Evolutionary conservation across 2,329 filamentous ascomycete genomes (phyloP), one percentile per base, ranked within the genome.

Genomic region (Colletotrichum abscissum): DNA sequence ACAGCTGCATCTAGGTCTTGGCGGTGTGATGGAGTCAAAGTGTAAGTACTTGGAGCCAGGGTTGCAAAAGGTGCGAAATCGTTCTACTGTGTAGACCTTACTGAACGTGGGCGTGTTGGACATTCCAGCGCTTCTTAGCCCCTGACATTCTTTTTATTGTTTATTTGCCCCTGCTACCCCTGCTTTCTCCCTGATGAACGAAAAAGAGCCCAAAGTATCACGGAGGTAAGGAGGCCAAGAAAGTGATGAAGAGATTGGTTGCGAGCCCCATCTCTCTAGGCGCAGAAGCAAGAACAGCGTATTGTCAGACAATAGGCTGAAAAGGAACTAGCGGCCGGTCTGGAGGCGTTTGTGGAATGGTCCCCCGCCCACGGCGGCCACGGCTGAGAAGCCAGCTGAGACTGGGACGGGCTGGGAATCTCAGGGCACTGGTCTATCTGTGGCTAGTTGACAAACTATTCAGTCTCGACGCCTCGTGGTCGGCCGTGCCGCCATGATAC

Each of bases 301-400:
- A 11, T 69, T 16, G 42, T 58, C 26, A n/a, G 54, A 62, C 52
- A 64, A 49, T 49, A 22, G 60, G 26, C 60, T 30, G 7, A 28
- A 63, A 33, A 38, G 11, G 67, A 38, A 14, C 9, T 66, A 66
- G 55, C 12, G n/a, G 60, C 33, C 60, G 26, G 33, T 24, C 46
- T 24, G 64, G 54, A 69, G 67, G 52, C 55, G 46, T 70, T 54
- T 16, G 33, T 11, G 9, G 33, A 33, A 46, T 52, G 55, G 59
- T 42, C 14, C 38, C 38, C 38, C 38, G 14, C 38, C 38, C 38
- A 42, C 38, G 5, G 38, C 38, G 14, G 26, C 55, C 33, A 54
- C 42, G 35, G 46, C 65, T 60, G 60, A 57, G 66, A 49, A 49
- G 46, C 59, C n/a, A 59, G 59, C 67, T 70, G 67, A 70, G 66